These are phyloP conservation scores for Phytophthora aleatoria DNA, from an alignment of 352 stramenopile genomes.

Conservation along the genomic window DNA sequence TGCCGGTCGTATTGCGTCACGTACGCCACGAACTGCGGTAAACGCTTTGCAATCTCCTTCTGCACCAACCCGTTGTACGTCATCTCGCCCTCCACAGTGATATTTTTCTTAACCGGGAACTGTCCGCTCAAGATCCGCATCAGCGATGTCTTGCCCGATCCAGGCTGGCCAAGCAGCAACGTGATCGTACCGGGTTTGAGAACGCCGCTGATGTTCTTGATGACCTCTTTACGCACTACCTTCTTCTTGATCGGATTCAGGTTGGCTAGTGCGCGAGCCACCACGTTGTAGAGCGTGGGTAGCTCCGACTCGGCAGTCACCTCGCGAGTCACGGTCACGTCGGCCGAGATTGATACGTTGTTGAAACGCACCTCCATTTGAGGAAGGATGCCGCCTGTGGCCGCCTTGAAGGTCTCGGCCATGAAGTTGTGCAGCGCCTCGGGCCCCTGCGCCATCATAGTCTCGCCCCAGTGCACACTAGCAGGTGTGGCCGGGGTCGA, in stretches of 20 bases:
- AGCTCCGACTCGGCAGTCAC: conserved; percentile 38
- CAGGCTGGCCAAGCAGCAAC: conserved; percentile 42
- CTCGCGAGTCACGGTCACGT: conserved; percentile 24
- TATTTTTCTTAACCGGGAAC: conserved; percentile 36
- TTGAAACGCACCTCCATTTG: conserved; percentile 67
- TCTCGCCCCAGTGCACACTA: conserved; percentile 34
- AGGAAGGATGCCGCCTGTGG: conserved; percentile 46
- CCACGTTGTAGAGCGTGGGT: conserved; percentile 32
- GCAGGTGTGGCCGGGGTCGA: conserved; percentile 20
- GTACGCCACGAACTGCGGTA: conserved; percentile 43
- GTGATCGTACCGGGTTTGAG: conserved; percentile 42
- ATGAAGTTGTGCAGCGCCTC: conserved; percentile 43
- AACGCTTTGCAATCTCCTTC: conserved; percentile 26
- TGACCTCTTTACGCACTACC: conserved; percentile 39
- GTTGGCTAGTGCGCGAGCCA: conserved; percentile 3
- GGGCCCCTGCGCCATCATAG: conserved; percentile 32
- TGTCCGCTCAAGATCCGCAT: conserved; percentile 37
- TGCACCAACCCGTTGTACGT: conserved; percentile 39
- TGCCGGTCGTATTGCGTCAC: conserved; percentile 41
- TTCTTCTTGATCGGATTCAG: conserved; percentile 32
- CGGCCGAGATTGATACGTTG: conserved; percentile 49
- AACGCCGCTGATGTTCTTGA: conserved; percentile 37
- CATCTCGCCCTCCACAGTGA: conserved; percentile 37
- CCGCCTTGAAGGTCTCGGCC: conserved; percentile 39
- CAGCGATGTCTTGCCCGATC: conserved; percentile 45